A percentile compares a stretch with the other conserved stretches of the same genome.
These are phyloP conservation scores for Chaetoceros muelleri DNA, from an alignment of 108 stramenopile species.

Conservation along the genomic window DNA sequence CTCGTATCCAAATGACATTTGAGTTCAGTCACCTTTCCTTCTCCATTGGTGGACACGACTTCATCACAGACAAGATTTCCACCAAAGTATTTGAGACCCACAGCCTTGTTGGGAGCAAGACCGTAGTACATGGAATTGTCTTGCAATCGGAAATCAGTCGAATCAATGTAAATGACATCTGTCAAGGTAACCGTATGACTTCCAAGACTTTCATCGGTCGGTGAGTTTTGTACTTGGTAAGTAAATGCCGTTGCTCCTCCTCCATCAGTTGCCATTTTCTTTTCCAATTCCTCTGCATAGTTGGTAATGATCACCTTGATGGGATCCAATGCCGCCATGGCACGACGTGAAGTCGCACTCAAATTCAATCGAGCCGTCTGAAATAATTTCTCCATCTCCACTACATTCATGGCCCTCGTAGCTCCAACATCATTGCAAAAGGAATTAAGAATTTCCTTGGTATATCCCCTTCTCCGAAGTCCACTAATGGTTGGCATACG, in stretches of 20 bases:
- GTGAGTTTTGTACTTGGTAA: slow-evolving; percentile 73
- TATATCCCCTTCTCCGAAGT: slow-evolving; percentile 92
- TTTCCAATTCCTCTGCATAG: slow-evolving; percentile 39
- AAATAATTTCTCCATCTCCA: slow-evolving; percentile 78
- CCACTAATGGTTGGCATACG: slow-evolving; percentile 97
- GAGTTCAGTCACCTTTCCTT: slow-evolving; percentile 41
- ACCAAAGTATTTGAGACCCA: slow-evolving; percentile 87
- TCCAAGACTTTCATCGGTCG: slow-evolving; percentile 75
- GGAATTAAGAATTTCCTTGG: slow-evolving; percentile 81
- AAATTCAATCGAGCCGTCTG: slow-evolving; percentile 53
- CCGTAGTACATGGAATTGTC: slow-evolving; percentile 84
- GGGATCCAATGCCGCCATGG: slow-evolving; percentile 88
- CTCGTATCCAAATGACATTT: slow-evolving; percentile 55
- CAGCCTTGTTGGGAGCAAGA: slow-evolving; percentile 87
- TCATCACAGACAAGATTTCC: slow-evolving; percentile 68
- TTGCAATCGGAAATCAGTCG: slow-evolving; percentile 77
- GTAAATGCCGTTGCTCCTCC: slow-evolving; percentile 26
- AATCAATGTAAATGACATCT: slow-evolving; percentile 77
- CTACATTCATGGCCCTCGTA: slow-evolving; percentile 83
- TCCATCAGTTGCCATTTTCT: slow-evolving; percentile 14
- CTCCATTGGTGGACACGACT: slow-evolving; percentile 21
- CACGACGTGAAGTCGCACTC: slow-evolving; percentile 58
- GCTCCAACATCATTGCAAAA: slow-evolving; percentile 97
- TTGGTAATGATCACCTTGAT: slow-evolving; percentile 74
- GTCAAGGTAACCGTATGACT: slow-evolving; percentile 76